Conservation (phyloP, 108 stramenopile genomes). For the Cyclotella baltica region DNA sequence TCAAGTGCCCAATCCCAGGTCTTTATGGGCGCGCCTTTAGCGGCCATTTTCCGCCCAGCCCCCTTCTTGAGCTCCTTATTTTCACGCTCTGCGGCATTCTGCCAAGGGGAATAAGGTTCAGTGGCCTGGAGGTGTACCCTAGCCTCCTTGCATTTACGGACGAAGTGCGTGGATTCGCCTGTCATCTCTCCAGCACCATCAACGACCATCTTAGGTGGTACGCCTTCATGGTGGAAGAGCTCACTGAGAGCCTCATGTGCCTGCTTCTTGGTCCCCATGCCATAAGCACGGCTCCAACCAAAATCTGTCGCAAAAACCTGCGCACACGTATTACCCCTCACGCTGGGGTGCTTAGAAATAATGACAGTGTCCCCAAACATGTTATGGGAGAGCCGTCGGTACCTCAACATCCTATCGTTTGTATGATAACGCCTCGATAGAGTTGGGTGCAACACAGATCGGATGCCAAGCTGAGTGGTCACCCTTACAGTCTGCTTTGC, state of each 20-base stretch:
- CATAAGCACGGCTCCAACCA: conserved; percentile 26
- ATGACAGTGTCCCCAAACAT: conserved; percentile 44
- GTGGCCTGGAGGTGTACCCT: conserved; percentile 19
- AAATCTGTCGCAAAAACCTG: conserved; percentile 31
- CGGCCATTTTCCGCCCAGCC: conserved; percentile 13
- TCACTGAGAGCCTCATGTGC: conserved; percentile 36
- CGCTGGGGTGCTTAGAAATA: not conserved
- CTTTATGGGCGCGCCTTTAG: not conserved
- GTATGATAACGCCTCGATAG: conserved; percentile 21
- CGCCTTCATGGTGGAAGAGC: conserved; percentile 39
- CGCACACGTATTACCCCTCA: conserved; percentile 29
- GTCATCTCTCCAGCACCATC: conserved; percentile 44
- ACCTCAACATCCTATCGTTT: conserved; percentile 29
- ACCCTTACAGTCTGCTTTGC: conserved; percentile 29
- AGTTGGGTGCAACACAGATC: conserved; percentile 15
- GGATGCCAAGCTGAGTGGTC: conserved; percentile 44
- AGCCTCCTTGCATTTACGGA: conserved; percentile 25
- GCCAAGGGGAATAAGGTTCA: conserved; percentile 42
- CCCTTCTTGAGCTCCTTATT: conserved; percentile 42
- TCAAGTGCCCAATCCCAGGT: conserved; percentile 49
- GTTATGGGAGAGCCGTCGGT: conserved; percentile 13
- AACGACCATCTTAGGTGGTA: conserved; percentile 38
- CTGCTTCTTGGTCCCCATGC: conserved; percentile 22
- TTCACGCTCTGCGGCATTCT: conserved; percentile 34
- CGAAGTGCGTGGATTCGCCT: conserved; percentile 33